phyloP scores from a whole-genome alignment of 2,329 filamentous ascomycete genomes.

The Sclerotinia sclerotiorum region DNA sequence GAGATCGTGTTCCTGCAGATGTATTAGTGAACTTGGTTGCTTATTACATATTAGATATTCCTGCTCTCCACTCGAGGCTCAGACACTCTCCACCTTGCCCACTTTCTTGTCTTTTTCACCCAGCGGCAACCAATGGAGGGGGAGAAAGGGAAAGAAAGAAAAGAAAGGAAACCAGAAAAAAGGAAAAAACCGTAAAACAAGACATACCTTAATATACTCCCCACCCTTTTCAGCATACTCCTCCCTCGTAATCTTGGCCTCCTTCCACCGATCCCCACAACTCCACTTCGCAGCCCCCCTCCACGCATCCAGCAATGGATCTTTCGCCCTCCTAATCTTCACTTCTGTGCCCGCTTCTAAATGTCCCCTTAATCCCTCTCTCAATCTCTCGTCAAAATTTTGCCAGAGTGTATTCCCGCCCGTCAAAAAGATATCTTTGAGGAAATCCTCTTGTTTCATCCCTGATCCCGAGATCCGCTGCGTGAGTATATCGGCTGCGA shows the following conservation, averaged over 20 bases:
- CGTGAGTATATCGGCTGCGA: slow-evolving; percentile 83
- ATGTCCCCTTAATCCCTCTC: slow-evolving; percentile 68
- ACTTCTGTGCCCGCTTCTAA: slow-evolving; percentile 58
- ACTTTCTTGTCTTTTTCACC: no score
- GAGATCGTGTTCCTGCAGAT: slow-evolving; percentile 61
- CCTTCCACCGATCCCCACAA: slow-evolving; percentile 56
- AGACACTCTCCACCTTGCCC: no score
- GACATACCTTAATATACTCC: slow-evolving; percentile 80
- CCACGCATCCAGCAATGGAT: slow-evolving; percentile 88
- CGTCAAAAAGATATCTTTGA: slow-evolving; percentile 88
- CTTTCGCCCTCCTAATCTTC: slow-evolving; percentile 59
- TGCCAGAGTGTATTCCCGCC: slow-evolving; percentile 88
- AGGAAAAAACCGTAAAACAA: neutral
- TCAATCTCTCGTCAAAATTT: slow-evolving; percentile 81
- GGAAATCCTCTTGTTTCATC: slow-evolving; percentile 62
- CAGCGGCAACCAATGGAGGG: neutral
- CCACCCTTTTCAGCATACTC: slow-evolving; percentile 91
- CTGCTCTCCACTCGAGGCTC: neutral
- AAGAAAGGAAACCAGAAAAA: neutral
- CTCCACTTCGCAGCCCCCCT: slow-evolving; percentile 88
- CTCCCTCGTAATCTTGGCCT: slow-evolving; percentile 69
- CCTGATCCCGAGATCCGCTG: slow-evolving; percentile 66
- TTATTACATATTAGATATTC: neutral
- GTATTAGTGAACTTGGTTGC: slow-evolving; percentile 16
- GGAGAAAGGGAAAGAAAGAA: neutral